Evolutionary conservation across 2,329 filamentous ascomycete genomes (phyloP).

Genomic region (Aschersonia sp.): DNA sequence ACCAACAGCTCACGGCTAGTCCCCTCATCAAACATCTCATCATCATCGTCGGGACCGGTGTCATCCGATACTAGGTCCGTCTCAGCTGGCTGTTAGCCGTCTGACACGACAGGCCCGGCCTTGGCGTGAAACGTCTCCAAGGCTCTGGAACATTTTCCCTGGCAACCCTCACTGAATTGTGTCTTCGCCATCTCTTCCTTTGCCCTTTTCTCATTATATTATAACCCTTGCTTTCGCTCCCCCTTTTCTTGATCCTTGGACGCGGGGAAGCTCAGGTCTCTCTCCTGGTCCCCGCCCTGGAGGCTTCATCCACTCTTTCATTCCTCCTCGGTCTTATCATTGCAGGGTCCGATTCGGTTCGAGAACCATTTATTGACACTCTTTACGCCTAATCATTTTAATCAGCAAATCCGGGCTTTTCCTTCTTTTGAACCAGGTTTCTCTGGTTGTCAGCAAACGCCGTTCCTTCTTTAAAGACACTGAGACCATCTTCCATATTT

Average conservation of each 20-base stretch:
- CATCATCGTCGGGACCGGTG: slow-evolving; percentile 19
- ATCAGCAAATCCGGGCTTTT: slow-evolving; percentile 8
- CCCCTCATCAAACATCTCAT: slow-evolving; percentile 8
- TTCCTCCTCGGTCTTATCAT: slow-evolving; percentile 4
- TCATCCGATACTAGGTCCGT: slow-evolving; percentile 21
- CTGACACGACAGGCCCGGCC: slow-evolving; percentile 7
- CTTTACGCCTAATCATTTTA: slow-evolving; percentile 29
- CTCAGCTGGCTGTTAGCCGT: slow-evolving; percentile 5
- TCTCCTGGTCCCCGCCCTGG: slow-evolving; percentile 7
- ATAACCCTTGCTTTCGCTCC: slow-evolving; percentile 7
- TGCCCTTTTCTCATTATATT: neutral
- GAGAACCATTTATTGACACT: slow-evolving; percentile 10
- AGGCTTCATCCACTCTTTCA: slow-evolving; percentile 4
- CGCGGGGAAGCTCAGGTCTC: neutral
- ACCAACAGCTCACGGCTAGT: slow-evolving; percentile 22
- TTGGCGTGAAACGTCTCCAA: slow-evolving; percentile 6
- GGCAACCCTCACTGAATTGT: neutral
- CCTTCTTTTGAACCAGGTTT: slow-evolving; percentile 22
- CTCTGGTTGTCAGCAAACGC: slow-evolving; percentile 34
- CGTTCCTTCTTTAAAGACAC: neutral
- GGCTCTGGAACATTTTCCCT: slow-evolving; percentile 1
- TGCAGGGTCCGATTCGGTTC: slow-evolving; percentile 3
- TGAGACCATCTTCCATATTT: neutral
- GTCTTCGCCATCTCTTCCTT: neutral
- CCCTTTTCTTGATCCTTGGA: slow-evolving; percentile 3